A percentile compares a stretch with the other conserved stretches of the same genome.
Conservation (phyloP, 176 grass and related monocot genomes). For the Coix lacrymajobi region DNA sequence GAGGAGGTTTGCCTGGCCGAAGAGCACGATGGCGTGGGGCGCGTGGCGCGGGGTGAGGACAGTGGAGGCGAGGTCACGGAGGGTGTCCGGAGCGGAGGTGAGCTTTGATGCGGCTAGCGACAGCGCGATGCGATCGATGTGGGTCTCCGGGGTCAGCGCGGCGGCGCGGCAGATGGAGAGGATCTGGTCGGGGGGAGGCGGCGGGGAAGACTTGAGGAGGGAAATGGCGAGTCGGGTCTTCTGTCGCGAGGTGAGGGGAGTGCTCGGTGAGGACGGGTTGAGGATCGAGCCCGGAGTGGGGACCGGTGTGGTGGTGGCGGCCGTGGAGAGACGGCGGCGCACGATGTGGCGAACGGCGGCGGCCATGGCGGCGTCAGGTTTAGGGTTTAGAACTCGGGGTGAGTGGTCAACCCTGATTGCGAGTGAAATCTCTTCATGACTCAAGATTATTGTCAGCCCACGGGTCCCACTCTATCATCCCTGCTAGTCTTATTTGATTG, state of each 20-base stretch:
- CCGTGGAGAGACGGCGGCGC: conserved; percentile 30
- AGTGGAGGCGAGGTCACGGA: conserved; percentile 49
- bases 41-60: conserved; percentile 38
- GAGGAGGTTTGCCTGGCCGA: conserved; percentile 69
- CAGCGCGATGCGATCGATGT: conserved; percentile 60
- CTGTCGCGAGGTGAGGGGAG: conserved; percentile 49
- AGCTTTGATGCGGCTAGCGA: conserved; percentile 63
- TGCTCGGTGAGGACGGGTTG: conserved; percentile 53
- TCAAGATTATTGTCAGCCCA: too few species aligned
- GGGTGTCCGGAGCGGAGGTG: conserved; percentile 38
- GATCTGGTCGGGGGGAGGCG: conserved; percentile 65
- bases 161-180: conserved; percentile 80
- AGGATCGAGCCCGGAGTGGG: conserved; percentile 55
- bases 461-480: too few species aligned
- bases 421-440: background rate
- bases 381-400: conserved; percentile 27
- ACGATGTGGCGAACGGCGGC: conserved; percentile 42
- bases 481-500: too few species aligned
- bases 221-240: conserved; percentile 74
- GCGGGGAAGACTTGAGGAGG: conserved; percentile 62
- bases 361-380: conserved; percentile 42
- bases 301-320: conserved; percentile 21
- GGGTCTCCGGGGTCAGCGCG: conserved; percentile 46
- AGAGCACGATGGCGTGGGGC: conserved; percentile 68
- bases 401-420: background rate